These are phyloP conservation scores for Eucalyptus pauciflora DNA, from an alignment of 345 rosid species.

Conservation along the genomic window DNA sequence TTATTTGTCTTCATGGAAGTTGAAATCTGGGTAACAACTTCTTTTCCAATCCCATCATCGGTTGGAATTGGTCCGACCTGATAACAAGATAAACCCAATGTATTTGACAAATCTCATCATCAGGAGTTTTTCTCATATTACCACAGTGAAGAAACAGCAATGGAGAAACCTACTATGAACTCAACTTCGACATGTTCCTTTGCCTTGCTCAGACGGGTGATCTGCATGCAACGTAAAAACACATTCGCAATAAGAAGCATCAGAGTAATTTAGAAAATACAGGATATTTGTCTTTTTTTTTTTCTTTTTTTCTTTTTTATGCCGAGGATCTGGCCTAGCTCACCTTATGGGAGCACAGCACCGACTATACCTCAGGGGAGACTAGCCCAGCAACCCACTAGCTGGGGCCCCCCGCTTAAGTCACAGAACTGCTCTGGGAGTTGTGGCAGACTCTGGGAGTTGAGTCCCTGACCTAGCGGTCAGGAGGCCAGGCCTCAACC, in stretches of 20 bases:
- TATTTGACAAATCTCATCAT: not conserved
- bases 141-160: not conserved
- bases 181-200: conserved; percentile 95
- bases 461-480: too few species aligned
- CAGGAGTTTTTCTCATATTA: not conserved
- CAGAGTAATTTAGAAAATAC: not conserved
- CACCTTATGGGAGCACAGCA: too few species aligned
- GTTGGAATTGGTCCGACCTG: conserved; percentile 11
- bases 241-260: not conserved
- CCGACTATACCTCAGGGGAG: too few species aligned
- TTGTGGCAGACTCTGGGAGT: too few species aligned
- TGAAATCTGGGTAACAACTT: conserved; percentile 5
- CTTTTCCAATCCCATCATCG: conserved; percentile 7
- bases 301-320: too few species aligned
- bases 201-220: conserved; percentile 68
- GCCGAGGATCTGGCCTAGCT: too few species aligned
- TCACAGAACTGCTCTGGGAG: too few species aligned
- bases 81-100: not conserved
- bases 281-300: not conserved
- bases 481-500: too few species aligned
- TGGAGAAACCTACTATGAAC: conserved; percentile 55
- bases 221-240: conserved; percentile 26
- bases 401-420: too few species aligned
- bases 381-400: too few species aligned
- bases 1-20: conserved; percentile 4